phyloP scores from a whole-genome alignment of 345 rosid species.

The Hypericum androsaemum region DNA sequence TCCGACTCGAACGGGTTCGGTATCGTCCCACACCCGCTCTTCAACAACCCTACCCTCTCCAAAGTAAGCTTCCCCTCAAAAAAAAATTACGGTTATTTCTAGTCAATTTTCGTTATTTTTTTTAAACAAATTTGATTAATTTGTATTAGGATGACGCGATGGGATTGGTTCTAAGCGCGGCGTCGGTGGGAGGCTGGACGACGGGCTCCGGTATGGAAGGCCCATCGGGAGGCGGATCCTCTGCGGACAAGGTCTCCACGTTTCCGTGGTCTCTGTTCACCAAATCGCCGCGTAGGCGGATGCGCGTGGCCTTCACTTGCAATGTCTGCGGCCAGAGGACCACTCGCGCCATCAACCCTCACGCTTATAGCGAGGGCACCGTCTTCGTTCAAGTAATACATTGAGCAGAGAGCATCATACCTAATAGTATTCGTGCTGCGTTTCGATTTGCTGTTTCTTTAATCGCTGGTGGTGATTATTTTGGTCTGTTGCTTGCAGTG shows the following conservation, averaged over 20 bases:
- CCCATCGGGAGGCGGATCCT: constrained; percentile 31
- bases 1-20: constrained; percentile 41
- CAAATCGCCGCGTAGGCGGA: constrained; percentile 78
- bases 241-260: constrained; percentile 51
- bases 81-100: constrained; percentile 14
- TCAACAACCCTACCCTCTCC: constrained; percentile 43
- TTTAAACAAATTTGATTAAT: constrained; percentile 25
- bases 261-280: constrained; percentile 92
- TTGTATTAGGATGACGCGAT: constrained; percentile 57
- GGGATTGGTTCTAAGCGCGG: constrained; percentile 80
- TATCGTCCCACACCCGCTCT: constrained; percentile 44
- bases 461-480: neutral
- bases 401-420: too few relatives aligned
- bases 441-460: neutral
- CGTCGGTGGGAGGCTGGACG: constrained; percentile 83
- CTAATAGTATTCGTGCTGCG: neutral
- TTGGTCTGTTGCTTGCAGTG: constrained; percentile 38
- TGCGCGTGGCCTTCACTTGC: constrained; percentile 95
- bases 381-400: constrained; percentile 72
- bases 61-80: constrained; percentile 35
- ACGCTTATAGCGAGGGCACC: constrained; percentile 88
- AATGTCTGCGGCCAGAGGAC: constrained; percentile 86
- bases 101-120: neutral
- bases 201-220: constrained; percentile 92
- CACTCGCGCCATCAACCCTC: constrained; percentile 81